Conservation (phyloP, 805 yeast genomes). For the Torulaspora delbrueckii region DNA sequence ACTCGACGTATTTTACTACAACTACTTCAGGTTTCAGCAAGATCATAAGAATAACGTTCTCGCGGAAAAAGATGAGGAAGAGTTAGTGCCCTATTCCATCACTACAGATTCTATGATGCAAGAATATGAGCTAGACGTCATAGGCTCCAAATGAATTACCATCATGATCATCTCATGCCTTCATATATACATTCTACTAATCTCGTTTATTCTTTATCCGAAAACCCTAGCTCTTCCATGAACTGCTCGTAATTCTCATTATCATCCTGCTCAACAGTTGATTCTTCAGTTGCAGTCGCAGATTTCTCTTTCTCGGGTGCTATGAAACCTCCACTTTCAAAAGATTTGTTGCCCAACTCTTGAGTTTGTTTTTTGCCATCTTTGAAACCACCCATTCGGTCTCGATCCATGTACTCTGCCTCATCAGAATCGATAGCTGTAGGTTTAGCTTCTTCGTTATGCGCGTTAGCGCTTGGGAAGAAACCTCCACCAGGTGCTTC, state of each 20-base stretch:
- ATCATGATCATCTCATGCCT: neutral
- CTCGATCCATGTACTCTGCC: neutral
- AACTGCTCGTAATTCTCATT: constrained; percentile 34
- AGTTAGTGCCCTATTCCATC: constrained; percentile 5
- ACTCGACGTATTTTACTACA: constrained; percentile 77
- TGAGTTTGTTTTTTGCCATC: neutral
- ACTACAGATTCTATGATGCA: constrained; percentile 7
- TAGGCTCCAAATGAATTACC: neutral
- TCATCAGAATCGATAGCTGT: neutral
- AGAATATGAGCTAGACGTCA: constrained; percentile 12
- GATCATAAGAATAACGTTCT: constrained; percentile 5
- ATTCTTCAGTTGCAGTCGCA: neutral
- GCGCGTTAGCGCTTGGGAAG: constrained; percentile 11
- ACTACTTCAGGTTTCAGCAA: constrained; percentile 50
- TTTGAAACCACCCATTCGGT: neutral
- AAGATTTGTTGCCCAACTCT: neutral
- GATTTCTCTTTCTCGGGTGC: neutral
- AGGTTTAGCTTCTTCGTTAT: constrained; percentile 2
- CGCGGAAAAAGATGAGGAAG: constrained; percentile 9
- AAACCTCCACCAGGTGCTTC: constrained; percentile 16
- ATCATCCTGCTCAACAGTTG: constrained; percentile 3
- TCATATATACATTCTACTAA: neutral
- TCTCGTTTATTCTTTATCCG: constrained; percentile 7
- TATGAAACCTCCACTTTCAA: neutral
- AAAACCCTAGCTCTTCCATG: constrained; percentile 28